phyloP scores from a whole-genome alignment of 129 eudicot species.

The Flaveria ramosissima region DNA sequence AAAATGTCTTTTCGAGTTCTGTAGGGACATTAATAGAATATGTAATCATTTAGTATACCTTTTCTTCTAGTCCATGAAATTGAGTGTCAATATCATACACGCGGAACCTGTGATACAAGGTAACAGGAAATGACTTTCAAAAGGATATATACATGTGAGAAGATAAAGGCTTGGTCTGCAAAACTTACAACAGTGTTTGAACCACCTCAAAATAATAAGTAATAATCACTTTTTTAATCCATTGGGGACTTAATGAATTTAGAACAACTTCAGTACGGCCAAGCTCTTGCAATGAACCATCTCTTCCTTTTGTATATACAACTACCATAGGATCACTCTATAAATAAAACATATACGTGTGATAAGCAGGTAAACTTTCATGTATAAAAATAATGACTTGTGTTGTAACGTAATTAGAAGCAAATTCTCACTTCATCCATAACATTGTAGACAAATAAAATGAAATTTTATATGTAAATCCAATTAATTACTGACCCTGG shows the following conservation, averaged over 20 bases:
- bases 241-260: slow-evolving; percentile 77
- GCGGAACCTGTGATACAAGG: slow-evolving; percentile 64
- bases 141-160: slow-evolving; percentile 8
- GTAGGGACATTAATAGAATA: slow-evolving; percentile 15
- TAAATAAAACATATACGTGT: slow-evolving; percentile 33
- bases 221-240: slow-evolving; percentile 70
- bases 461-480: neutral
- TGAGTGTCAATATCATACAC: slow-evolving; percentile 93
- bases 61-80: slow-evolving; percentile 69
- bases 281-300: slow-evolving; percentile 85
- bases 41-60: slow-evolving; percentile 52
- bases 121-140: slow-evolving; percentile 19
- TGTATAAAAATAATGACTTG: slow-evolving; percentile 27
- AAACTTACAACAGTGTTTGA: slow-evolving; percentile 85
- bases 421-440: neutral
- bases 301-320: slow-evolving; percentile 68
- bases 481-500: neutral
- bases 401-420: slow-evolving; percentile 20
- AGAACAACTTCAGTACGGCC: slow-evolving; percentile 92
- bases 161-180: slow-evolving; percentile 8
- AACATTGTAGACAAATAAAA: neutral
- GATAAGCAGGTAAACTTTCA: slow-evolving; percentile 30
- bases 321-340: slow-evolving; percentile 99
- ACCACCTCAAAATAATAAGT: slow-evolving; percentile 87
- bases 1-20: slow-evolving; percentile 10